Conservation (phyloP, 2,329 filamentous ascomycete species). For the Ophiostoma novo-ulmi region DNA sequence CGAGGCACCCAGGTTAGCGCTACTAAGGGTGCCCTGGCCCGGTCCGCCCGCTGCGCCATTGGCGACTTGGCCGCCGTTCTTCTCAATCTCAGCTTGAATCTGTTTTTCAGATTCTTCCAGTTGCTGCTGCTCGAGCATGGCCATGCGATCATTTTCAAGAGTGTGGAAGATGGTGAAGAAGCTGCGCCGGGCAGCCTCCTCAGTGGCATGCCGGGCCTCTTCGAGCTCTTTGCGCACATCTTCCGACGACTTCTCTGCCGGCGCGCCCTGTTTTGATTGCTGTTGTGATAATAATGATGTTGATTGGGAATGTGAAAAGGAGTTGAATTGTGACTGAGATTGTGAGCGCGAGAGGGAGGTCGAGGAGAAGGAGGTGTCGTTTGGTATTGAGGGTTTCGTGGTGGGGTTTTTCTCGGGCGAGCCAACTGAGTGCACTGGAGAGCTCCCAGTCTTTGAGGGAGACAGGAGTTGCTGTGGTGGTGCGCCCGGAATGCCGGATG, state of each 20-base stretch:
- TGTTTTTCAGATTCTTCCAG: constrained; percentile 95
- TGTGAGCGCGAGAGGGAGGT: constrained; percentile 20
- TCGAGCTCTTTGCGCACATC: constrained; percentile 91
- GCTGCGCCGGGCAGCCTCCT: constrained; percentile 81
- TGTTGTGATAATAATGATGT: constrained; percentile 6
- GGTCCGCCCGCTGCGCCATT: constrained; percentile 36
- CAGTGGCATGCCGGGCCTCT: constrained; percentile 83
- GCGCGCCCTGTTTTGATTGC: constrained; percentile 2
- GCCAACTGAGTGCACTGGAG: constrained; percentile 56
- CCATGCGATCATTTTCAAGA: constrained; percentile 87
- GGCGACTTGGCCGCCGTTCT: constrained; percentile 42
- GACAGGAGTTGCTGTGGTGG: constrained; percentile 58
- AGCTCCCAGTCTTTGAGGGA: constrained; percentile 65
- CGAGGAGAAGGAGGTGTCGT: constrained; percentile 35
- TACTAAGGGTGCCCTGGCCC: constrained; percentile 83
- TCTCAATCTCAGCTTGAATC: constrained; percentile 90
- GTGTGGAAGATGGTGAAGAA: constrained; percentile 95
- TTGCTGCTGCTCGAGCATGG: constrained; percentile 96
- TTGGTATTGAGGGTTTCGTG: constrained; percentile 44
- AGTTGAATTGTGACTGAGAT: constrained; percentile 23
- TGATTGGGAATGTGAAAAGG: constrained; percentile 20
- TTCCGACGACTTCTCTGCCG: constrained; percentile 59
- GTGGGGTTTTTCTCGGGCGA: constrained; percentile 50
- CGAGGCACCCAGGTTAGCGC: constrained; percentile 88
- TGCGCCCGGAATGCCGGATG: constrained; percentile 36